phyloP scores from a whole-genome alignment of 768 basidiomycete genomes.

The Cytidiella melzeri region DNA sequence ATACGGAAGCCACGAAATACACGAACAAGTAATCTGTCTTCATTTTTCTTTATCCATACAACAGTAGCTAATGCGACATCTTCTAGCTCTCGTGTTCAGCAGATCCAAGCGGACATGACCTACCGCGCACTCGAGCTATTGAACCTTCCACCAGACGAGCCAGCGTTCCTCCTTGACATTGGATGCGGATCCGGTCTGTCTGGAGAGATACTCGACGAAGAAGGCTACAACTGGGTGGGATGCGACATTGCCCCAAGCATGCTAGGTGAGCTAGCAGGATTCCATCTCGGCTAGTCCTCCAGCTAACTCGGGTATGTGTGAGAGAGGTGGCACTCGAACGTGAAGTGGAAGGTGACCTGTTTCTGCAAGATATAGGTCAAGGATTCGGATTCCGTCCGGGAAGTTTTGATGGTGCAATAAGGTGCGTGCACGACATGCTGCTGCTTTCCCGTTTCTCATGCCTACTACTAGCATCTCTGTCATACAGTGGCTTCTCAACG shows the following conservation, averaged over 20 bases:
- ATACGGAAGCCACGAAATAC: slow-evolving; percentile 92
- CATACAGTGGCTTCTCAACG: slow-evolving; percentile 97
- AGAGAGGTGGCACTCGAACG: slow-evolving; percentile 92
- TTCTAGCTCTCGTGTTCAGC: slow-evolving; percentile 85
- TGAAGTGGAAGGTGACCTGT: slow-evolving; percentile 93
- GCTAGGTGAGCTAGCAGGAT: slow-evolving; percentile 63
- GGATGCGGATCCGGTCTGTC: slow-evolving; percentile 97
- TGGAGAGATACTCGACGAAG: slow-evolving; percentile 93
- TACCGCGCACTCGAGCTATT: slow-evolving; percentile 91
- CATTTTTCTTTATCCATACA: not conserved
- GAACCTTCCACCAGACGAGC: slow-evolving; percentile 70
- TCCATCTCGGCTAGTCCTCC: not conserved
- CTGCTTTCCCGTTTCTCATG: not conserved
- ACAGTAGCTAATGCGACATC: slow-evolving; percentile 1
- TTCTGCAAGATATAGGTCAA: slow-evolving; percentile 96
- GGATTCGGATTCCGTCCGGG: slow-evolving; percentile 97
- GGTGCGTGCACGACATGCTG: slow-evolving; percentile 44
- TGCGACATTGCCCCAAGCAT: slow-evolving; percentile 95
- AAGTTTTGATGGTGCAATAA: slow-evolving; percentile 96
- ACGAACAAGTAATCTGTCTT: slow-evolving; percentile 67
- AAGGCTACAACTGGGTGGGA: slow-evolving; percentile 90
- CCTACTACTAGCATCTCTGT: slow-evolving; percentile 78
- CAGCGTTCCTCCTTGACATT: slow-evolving; percentile 88
- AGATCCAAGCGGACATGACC: slow-evolving; percentile 97
- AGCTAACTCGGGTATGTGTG: not conserved